Base-by-base conservation (phyloP, 1,284 basidiomycete species). In the Naganishia cerealis region DNA sequence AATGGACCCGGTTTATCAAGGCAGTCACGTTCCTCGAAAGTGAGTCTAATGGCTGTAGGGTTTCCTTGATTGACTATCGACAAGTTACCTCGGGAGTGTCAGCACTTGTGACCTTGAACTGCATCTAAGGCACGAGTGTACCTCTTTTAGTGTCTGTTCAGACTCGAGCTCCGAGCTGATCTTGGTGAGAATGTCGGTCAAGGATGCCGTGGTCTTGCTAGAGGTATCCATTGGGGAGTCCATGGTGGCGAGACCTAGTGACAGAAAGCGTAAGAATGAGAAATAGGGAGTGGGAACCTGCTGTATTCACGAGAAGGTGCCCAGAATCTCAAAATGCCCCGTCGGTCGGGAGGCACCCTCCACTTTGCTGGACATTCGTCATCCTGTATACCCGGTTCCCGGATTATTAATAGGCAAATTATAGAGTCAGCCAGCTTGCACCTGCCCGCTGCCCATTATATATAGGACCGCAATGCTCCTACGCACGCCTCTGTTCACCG, bases 81-180 rank as follows among this genome's bases (percentile, higher is more conserved):
- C 7, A 52, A 3, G 10, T 12, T 1, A 18, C 16, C 39, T 26
- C 7, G 21, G 16, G 6, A 24, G 12, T 21, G 55, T 65, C 16
- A 39, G 57, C 40, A 38, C n/a, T 39, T n/a, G 38, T 9, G 18
- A 1, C 12, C 12, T n/a, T 16, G 4, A 26, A 42, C 43, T 43
- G 7, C 54, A 16, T 48, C 7, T 26, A n/a, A 18, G 59, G 5
- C 33, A 18, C 21, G 16, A 36, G 61, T 74, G 65, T 42, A 79
- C 79, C 76, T 79, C 80, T 65, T 78, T 78, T 56, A 80, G 69
- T 12, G 73, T 73, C 66, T 76, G 74, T 70, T 81, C 80, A 9
- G 73, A 70, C 71, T 80, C 79, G 21, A 81, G 73, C 58, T 75
- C 72, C n/a, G 72, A 61, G 29, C 79, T 80, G 48, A 76, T 66